phyloP scores from a whole-genome alignment of 495 filamentous ascomycete species.

The Sporormia fimetaria region DNA sequence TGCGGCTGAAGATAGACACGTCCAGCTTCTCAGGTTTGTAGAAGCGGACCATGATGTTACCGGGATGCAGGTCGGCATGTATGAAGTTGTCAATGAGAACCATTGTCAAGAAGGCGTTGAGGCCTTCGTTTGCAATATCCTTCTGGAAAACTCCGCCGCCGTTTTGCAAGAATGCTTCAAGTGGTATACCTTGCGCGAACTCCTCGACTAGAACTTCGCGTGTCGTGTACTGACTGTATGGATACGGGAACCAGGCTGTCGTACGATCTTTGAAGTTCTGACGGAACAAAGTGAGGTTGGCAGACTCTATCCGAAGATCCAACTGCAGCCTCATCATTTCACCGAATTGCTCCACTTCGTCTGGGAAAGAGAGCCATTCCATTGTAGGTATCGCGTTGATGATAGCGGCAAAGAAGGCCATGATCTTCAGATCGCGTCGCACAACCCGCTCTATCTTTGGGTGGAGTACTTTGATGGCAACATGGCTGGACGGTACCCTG shows the following conservation, averaged over 20 bases:
- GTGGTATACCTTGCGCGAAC: conserved; percentile 85
- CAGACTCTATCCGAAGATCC: conserved; percentile 87
- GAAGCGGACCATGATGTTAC: conserved; percentile 99
- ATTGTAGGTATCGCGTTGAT: conserved; percentile 88
- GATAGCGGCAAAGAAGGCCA: conserved; percentile 78
- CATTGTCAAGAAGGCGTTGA: conserved; percentile 98
- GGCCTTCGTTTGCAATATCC: conserved; percentile 89
- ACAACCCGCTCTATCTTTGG: conserved; percentile 83
- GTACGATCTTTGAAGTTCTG: conserved; percentile 79
- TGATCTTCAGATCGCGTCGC: conserved; percentile 79
- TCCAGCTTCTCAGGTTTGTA: conserved; percentile 69
- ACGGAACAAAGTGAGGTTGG: conserved; percentile 81
- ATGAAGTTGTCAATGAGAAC: conserved; percentile 95
- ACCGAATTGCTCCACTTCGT: conserved; percentile 87
- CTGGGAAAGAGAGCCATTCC: conserved; percentile 93
- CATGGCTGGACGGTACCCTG: conserved; percentile 80
- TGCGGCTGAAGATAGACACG: conserved; percentile 42
- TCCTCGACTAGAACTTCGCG: conserved; percentile 90
- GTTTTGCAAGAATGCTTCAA: conserved; percentile 78
- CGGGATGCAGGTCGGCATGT: conserved; percentile 95
- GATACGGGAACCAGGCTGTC: conserved; percentile 93
- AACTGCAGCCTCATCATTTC: conserved; percentile 98
- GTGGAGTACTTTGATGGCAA: conserved; percentile 94
- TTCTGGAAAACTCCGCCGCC: conserved; percentile 88
- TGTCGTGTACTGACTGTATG: conserved; percentile 82